Conservation (phyloP, 2,329 filamentous ascomycete species). For the Verticillium longisporum region DNA sequence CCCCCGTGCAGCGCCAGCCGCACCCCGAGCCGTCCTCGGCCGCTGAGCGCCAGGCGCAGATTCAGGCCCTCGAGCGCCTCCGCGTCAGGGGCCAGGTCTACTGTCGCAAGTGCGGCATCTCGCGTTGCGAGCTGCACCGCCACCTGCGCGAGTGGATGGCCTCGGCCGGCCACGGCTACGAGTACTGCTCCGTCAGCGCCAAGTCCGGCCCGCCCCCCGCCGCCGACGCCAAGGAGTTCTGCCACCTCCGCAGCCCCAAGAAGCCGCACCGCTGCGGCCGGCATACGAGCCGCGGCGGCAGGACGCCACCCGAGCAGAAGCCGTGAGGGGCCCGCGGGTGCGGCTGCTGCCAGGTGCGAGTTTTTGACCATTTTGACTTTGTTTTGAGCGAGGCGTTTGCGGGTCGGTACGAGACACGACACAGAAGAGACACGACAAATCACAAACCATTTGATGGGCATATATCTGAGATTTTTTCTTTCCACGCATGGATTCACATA, state of each 20-base stretch:
- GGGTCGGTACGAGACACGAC: neutral
- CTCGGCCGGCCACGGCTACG: slow-evolving; percentile 32
- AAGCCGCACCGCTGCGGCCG: slow-evolving; percentile 52
- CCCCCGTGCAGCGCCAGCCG: neutral
- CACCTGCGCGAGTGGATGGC: slow-evolving; percentile 54
- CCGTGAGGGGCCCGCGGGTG: neutral
- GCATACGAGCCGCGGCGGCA: slow-evolving; percentile 26
- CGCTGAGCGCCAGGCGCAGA: slow-evolving; percentile 3
- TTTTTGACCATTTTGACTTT: neutral
- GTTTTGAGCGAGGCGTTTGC: neutral
- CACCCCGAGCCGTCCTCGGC: slow-evolving; percentile 10
- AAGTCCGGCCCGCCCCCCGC: slow-evolving; percentile 45
- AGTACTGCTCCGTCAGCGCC: slow-evolving; percentile 55
- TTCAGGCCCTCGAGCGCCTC: slow-evolving; percentile 33
- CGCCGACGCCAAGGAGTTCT: slow-evolving; percentile 40
- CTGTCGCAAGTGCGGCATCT: slow-evolving; percentile 55
- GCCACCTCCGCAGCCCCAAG: slow-evolving; percentile 54
- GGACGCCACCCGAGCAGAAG: slow-evolving; percentile 1
- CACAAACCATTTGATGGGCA: no score
- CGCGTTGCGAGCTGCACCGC: slow-evolving; percentile 55
- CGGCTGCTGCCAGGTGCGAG: neutral
- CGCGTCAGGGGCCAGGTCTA: slow-evolving; percentile 52
- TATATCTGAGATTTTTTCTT: no score
- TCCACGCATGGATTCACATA: no score
- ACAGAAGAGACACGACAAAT: neutral